Evolutionary conservation across 164 flowering plant species (phyloP).

Genomic region (Vitis rupestris): DNA sequence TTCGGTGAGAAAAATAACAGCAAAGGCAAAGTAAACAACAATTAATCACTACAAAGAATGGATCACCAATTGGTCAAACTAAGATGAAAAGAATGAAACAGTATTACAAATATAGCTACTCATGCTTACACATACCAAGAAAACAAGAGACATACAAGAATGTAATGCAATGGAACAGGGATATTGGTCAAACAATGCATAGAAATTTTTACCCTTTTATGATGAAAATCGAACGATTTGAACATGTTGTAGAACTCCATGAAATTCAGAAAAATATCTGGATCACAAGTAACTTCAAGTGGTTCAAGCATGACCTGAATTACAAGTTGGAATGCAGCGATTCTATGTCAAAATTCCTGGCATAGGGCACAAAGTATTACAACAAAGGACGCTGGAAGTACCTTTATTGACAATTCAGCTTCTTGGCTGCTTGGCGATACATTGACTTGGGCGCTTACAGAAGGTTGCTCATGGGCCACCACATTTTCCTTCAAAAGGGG

Average conservation of each 20-base stretch:
- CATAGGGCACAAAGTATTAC: background rate
- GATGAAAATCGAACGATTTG: slow-evolving; percentile 47
- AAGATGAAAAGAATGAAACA: background rate
- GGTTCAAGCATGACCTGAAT: slow-evolving; percentile 63
- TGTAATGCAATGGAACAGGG: background rate
- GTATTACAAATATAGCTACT: background rate
- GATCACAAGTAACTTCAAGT: slow-evolving; percentile 50
- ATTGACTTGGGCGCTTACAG: slow-evolving; percentile 44
- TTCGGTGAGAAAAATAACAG: no score
- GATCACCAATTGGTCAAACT: no score
- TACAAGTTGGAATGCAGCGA: slow-evolving; percentile 6
- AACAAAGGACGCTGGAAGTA: slow-evolving; percentile 16
- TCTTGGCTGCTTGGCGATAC: slow-evolving; percentile 33
- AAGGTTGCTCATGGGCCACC: slow-evolving; percentile 26
- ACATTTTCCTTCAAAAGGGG: slow-evolving; percentile 17
- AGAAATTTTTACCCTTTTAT: slow-evolving; percentile 55
- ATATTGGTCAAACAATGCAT: background rate
- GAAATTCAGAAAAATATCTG: slow-evolving; percentile 38
- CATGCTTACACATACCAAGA: background rate
- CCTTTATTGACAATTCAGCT: slow-evolving; percentile 55
- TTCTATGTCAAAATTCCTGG: background rate
- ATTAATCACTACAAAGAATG: no score
- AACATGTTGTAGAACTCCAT: slow-evolving; percentile 43
- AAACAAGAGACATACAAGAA: background rate
- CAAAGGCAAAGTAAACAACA: no score